Evolutionary conservation across 1,284 basidiomycete genomes (phyloP).

Genomic region (Apiotrichum porosum): DNA sequence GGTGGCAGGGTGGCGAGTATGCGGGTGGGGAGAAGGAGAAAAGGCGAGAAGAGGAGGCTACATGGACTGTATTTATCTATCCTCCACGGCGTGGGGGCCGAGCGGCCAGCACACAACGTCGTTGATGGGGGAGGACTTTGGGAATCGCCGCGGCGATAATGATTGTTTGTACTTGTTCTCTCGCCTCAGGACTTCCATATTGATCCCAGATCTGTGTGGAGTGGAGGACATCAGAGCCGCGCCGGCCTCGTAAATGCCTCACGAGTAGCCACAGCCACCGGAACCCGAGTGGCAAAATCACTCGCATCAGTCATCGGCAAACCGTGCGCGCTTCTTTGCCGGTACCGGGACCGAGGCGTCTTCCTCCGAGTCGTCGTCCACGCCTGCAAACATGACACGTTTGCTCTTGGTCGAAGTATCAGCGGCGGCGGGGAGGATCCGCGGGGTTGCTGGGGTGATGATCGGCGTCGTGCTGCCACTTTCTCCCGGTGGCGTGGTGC

Average conservation of each 20-base stretch:
- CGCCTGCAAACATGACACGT: slow-evolving; percentile 3
- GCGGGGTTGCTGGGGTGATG: background rate
- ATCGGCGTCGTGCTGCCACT: background rate
- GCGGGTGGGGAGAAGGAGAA: background rate
- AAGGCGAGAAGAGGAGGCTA: background rate
- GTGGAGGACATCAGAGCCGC: too few relatives aligned
- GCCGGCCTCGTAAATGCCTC: too few relatives aligned
- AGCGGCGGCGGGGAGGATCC: background rate
- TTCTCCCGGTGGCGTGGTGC: background rate
- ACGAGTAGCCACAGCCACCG: too few relatives aligned
- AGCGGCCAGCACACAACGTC: too few relatives aligned
- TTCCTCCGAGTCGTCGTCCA: too few relatives aligned
- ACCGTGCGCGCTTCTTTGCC: slow-evolving; percentile 2
- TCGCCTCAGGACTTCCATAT: too few relatives aligned
- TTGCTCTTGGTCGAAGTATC: background rate
- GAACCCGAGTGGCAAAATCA: too few relatives aligned
- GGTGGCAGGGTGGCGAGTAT: background rate
- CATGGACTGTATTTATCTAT: too few relatives aligned
- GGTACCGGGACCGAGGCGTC: background rate
- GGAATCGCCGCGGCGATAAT: background rate
- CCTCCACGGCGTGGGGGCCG: too few relatives aligned
- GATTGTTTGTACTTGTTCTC: background rate
- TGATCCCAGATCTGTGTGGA: too few relatives aligned
- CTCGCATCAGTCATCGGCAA: too few relatives aligned
- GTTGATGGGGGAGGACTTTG: background rate